Conservation (phyloP, 257 asterid species). For the Solanum chiquidenum region DNA sequence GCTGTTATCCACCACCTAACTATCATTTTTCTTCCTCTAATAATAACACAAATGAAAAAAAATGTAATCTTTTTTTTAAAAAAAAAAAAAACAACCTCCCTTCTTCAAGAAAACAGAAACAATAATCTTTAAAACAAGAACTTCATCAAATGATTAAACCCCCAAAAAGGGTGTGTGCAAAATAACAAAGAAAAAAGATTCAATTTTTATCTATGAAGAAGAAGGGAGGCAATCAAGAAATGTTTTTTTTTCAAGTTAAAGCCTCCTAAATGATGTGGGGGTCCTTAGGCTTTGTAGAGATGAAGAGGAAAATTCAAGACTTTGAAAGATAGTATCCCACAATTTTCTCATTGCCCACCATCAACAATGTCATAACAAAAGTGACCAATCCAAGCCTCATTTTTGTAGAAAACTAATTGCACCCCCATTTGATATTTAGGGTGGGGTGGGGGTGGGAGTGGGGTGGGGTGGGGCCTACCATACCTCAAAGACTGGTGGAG, state of each 20-base stretch:
- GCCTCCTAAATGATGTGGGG: neutral
- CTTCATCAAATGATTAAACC: neutral
- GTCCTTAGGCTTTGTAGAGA: neutral
- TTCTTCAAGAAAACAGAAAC: slow-evolving; percentile 48
- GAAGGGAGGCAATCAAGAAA: neutral
- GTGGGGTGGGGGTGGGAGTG: neutral
- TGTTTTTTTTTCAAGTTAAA: neutral
- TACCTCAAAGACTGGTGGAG: slow-evolving; percentile 8
- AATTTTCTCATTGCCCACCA: slow-evolving; percentile 32
- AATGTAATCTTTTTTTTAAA: too few relatives aligned
- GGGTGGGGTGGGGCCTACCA: neutral
- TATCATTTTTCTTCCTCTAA: slow-evolving; percentile 26
- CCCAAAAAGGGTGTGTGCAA: neutral
- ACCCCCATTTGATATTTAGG: neutral
- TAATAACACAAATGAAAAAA: neutral
- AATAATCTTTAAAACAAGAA: slow-evolving; percentile 28
- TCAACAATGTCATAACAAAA: neutral
- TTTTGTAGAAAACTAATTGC: neutral
- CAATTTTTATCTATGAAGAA: neutral
- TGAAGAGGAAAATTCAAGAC: slow-evolving; percentile 5
- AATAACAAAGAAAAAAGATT: neutral
- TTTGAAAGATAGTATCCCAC: slow-evolving; percentile 17
- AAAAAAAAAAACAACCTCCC: slow-evolving; percentile 3
- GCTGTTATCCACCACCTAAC: slow-evolving; percentile 57
- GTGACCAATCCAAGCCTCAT: neutral